These are phyloP conservation scores for Fusarium odoratissimum DNA, from an alignment of 2,329 filamentous ascomycete genomes.

Conservation along the genomic window DNA sequence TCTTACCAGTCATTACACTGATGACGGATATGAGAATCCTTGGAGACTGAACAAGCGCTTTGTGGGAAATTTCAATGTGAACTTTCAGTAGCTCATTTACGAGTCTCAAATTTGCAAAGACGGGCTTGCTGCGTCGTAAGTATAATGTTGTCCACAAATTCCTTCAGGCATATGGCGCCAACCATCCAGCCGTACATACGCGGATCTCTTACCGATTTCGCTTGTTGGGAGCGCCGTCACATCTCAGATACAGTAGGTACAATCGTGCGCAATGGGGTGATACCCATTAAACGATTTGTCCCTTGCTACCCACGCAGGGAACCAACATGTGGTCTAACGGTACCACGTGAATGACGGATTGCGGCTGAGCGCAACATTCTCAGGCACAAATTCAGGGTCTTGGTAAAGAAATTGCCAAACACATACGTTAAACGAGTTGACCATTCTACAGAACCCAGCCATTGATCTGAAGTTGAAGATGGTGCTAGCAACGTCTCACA, in stretches of 20 bases:
- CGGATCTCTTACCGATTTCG: conserved; percentile 28
- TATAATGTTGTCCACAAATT: background rate
- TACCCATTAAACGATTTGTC: conserved; percentile 15
- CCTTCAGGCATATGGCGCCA: background rate
- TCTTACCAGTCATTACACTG: background rate
- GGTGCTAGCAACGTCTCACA: background rate
- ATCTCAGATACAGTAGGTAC: conserved; percentile 37
- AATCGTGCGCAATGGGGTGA: conserved; percentile 26
- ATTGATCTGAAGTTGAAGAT: background rate
- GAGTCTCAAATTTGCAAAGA: background rate
- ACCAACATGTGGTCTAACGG: conserved; percentile 28
- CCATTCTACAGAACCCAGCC: background rate
- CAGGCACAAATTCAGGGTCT: conserved; percentile 14
- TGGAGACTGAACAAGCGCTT: conserved; percentile 1
- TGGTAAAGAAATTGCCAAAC: background rate
- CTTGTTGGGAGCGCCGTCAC: conserved; percentile 25
- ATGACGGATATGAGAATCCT: conserved; percentile 2
- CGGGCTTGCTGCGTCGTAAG: background rate
- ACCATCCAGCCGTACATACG: background rate
- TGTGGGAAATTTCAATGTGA: background rate
- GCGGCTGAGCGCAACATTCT: conserved; percentile 14
- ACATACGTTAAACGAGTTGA: background rate
- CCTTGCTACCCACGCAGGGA: conserved; percentile 8
- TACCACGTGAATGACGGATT: conserved; percentile 35
- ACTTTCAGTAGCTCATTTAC: background rate